phyloP scores from a whole-genome alignment of 2,329 filamentous ascomycete genomes.

The Pleomassaria siparia region DNA sequence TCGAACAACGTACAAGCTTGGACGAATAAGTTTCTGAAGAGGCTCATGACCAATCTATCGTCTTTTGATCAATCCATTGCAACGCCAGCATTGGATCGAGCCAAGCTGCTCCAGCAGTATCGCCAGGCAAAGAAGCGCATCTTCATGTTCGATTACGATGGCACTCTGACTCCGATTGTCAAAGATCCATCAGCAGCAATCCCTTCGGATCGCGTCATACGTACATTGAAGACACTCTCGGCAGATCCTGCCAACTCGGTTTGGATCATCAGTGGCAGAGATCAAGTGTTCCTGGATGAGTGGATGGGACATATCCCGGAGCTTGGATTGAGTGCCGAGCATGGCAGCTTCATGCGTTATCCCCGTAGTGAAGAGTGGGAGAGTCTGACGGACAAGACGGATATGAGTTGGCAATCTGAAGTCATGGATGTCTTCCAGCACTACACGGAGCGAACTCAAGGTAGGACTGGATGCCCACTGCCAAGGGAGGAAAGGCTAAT shows the following conservation, averaged over 20 bases:
- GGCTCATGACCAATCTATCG: conserved; percentile 76
- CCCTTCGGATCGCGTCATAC: conserved; percentile 79
- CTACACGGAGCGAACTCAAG: conserved; percentile 83
- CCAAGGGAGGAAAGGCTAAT: conserved; percentile 14
- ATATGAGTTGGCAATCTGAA: conserved; percentile 91
- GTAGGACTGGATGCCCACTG: conserved; percentile 51
- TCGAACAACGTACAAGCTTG: conserved; percentile 84
- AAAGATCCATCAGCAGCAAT: conserved; percentile 86
- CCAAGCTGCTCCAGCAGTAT: conserved; percentile 72
- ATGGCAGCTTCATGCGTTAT: conserved; percentile 90
- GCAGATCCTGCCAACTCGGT: conserved; percentile 81
- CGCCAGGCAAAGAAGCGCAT: conserved; percentile 73
- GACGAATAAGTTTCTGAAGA: conserved; percentile 77
- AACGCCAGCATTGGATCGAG: conserved; percentile 80
- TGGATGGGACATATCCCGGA: conserved; percentile 89
- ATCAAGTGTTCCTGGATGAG: conserved; percentile 86
- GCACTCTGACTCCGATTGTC: conserved; percentile 91
- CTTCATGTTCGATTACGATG: conserved; percentile 99
- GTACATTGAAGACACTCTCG: conserved; percentile 76
- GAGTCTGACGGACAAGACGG: conserved; percentile 80
- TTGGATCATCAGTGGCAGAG: conserved; percentile 98
- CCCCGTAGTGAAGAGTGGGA: conserved; percentile 79
- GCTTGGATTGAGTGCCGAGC: conserved; percentile 93
- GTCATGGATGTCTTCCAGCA: conserved; percentile 83
- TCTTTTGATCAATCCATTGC: conserved; percentile 73